Evolutionary conservation across 2,329 filamentous ascomycete genomes (phyloP).

Genomic region (Epichloe gansuensis): DNA sequence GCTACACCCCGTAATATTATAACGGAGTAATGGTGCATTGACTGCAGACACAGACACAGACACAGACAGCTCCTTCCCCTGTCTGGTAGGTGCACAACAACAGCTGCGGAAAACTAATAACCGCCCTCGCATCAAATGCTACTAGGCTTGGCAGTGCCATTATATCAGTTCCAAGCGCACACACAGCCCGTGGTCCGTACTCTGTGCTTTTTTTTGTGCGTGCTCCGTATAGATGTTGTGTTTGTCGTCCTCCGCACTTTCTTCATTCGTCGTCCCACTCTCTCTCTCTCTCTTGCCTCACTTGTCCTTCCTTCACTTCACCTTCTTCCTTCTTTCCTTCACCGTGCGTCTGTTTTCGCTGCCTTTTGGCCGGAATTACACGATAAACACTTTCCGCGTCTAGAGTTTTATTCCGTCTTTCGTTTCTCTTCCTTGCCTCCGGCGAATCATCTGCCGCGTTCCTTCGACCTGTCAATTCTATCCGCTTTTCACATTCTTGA

Average conservation of each 20-base stretch:
- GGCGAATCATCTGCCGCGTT: not conserved
- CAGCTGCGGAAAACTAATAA: too few species aligned
- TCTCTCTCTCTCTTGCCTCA: not conserved
- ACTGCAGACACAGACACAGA: too few species aligned
- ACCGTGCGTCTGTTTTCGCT: not conserved
- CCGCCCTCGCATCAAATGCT: too few species aligned
- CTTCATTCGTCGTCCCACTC: not conserved
- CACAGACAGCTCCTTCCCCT: not conserved
- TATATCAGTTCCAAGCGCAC: too few species aligned
- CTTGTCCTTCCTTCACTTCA: not conserved
- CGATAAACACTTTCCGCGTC: not conserved
- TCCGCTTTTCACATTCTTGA: conserved; percentile 4
- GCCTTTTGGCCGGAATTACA: not conserved
- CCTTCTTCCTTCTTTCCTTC: not conserved
- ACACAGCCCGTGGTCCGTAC: too few species aligned
- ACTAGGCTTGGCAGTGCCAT: too few species aligned
- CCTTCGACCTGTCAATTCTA: not conserved
- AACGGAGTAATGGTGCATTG: too few species aligned
- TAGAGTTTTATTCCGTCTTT: not conserved
- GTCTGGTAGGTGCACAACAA: too few species aligned
- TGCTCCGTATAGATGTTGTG: not conserved
- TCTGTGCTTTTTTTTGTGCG: not conserved
- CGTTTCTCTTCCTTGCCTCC: not conserved
- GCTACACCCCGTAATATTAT: not conserved
- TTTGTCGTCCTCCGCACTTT: not conserved